These are phyloP conservation scores for Pseudocercospora musae DNA, from an alignment of 2,329 filamentous ascomycete species.

Conservation along the genomic window DNA sequence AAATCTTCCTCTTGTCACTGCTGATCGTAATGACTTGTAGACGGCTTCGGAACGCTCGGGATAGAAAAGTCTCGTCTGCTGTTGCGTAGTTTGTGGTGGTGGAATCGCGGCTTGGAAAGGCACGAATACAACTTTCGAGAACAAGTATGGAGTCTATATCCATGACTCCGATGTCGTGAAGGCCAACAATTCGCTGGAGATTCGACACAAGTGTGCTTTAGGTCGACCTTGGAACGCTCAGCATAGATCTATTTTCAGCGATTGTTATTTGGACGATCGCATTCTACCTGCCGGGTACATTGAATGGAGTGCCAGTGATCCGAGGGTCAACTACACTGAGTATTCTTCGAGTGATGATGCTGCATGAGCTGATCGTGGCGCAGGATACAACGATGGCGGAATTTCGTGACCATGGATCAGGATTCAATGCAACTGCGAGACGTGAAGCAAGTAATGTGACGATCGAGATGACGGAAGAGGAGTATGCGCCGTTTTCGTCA, in stretches of 20 bases:
- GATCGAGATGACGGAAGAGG: conserved; percentile 43
- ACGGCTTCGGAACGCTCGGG: conserved; percentile 59
- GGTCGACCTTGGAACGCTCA: conserved; percentile 61
- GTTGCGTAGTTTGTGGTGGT: conserved; percentile 60
- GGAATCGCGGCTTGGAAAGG: conserved; percentile 62
- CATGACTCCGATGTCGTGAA: conserved; percentile 53
- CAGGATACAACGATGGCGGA: conserved; percentile 55
- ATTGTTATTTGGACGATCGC: conserved; percentile 54
- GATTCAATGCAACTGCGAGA: conserved; percentile 52
- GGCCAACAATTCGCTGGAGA: conserved; percentile 49
- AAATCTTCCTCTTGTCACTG: neutral
- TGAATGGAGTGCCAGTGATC: conserved; percentile 47
- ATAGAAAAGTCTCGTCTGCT: conserved; percentile 54
- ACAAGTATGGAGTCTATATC: conserved; percentile 67
- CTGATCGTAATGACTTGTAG: neutral
- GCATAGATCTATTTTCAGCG: conserved; percentile 57
- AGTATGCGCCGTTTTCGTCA: conserved; percentile 40
- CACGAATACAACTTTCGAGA: conserved; percentile 52
- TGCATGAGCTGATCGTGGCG: neutral
- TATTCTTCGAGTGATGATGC: neutral
- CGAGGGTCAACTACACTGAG: conserved; percentile 36
- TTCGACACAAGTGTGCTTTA: conserved; percentile 52
- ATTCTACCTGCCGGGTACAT: conserved; percentile 56
- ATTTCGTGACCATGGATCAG: conserved; percentile 52
- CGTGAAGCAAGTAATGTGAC: conserved; percentile 42